These are phyloP conservation scores for Wickerhamomyces xylosicus DNA, from an alignment of 805 yeast species.

Conservation along the genomic window DNA sequence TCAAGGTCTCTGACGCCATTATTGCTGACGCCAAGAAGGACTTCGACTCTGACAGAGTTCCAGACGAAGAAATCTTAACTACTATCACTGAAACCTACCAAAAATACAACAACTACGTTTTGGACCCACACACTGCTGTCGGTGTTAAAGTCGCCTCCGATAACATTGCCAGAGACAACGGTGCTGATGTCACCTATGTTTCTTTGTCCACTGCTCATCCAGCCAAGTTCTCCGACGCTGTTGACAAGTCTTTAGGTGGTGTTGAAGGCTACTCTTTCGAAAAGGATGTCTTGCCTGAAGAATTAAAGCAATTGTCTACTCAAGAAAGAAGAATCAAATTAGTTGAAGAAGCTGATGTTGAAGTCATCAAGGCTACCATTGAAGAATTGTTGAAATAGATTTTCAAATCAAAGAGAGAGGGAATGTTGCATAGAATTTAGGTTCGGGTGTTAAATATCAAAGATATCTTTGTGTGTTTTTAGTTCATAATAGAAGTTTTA, in stretches of 20 bases:
- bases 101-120: conserved; percentile 54
- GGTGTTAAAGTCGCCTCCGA: conserved; percentile 76
- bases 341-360: conserved; percentile 63
- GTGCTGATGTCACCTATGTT: conserved; percentile 37
- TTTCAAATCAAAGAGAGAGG: conserved; percentile 2
- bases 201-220: conserved; percentile 98
- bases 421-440: background rate
- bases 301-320: conserved; percentile 59
- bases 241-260: conserved; percentile 60
- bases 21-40: conserved; percentile 55
- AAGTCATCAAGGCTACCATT: conserved; percentile 70
- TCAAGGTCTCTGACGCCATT: conserved; percentile 56
- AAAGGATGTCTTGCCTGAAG: conserved; percentile 79
- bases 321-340: conserved; percentile 67
- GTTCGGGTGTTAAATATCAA: background rate
- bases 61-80: conserved; percentile 64
- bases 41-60: conserved; percentile 73
- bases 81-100: conserved; percentile 71
- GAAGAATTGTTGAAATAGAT: conserved; percentile 50
- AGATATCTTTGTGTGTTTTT: background rate
- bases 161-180: conserved; percentile 36
- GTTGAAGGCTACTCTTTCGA: conserved; percentile 77
- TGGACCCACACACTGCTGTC: conserved; percentile 96
- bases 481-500: background rate
- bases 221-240: conserved; percentile 96